phyloP scores from a whole-genome alignment of 108 stramenopile species.

The Schizochytrium sp. region DNA sequence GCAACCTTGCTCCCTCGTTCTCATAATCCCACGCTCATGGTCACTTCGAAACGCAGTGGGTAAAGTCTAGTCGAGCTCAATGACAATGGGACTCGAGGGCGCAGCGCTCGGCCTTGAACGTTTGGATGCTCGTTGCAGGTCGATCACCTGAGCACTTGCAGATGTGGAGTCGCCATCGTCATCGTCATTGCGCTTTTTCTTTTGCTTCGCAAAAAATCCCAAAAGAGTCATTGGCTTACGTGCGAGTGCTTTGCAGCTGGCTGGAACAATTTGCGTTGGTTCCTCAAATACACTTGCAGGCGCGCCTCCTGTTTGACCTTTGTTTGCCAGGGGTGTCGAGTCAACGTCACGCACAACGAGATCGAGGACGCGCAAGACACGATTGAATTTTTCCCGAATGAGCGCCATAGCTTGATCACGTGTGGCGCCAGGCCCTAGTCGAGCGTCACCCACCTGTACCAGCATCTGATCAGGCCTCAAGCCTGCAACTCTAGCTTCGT shows the following conservation, averaged over 20 bases:
- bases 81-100: neutral
- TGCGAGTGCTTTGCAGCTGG: neutral
- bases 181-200: neutral
- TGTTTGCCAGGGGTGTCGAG: neutral
- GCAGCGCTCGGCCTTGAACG: neutral
- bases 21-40: too few relatives aligned
- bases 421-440: neutral
- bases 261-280: neutral
- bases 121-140: neutral
- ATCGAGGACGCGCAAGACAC: neutral
- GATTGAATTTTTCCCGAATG: neutral
- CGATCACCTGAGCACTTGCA: too few relatives aligned
- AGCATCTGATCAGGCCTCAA: neutral
- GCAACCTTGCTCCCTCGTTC: too few relatives aligned
- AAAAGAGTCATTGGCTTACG: neutral
- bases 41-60: too few relatives aligned
- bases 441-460: neutral
- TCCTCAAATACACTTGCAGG: neutral
- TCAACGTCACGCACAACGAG: neutral
- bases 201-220: neutral
- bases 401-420: neutral
- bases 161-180: too few relatives aligned
- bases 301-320: neutral
- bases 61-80: neutral
- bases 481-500: neutral